These are phyloP conservation scores for Pythium phragmitis DNA, from an alignment of 352 stramenopile genomes.

Conservation along the genomic window DNA sequence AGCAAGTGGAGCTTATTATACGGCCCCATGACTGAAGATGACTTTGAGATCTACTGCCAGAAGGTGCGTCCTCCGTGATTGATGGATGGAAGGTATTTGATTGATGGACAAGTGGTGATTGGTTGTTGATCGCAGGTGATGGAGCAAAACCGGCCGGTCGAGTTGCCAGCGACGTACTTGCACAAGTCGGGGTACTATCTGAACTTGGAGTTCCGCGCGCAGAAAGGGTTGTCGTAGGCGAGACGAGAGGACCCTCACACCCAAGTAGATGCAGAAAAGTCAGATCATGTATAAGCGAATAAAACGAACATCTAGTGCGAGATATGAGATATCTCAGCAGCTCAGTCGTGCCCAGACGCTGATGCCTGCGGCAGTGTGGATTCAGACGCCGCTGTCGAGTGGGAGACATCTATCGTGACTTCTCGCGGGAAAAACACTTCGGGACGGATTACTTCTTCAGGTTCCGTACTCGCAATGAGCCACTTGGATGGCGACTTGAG, in stretches of 20 bases:
- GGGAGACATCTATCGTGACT: constrained; percentile 39
- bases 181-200: constrained; percentile 82
- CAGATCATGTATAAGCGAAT: constrained; percentile 2
- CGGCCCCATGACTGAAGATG: constrained; percentile 80
- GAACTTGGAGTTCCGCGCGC: constrained; percentile 62
- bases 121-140: constrained; percentile 39
- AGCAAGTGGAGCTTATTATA: constrained; percentile 87
- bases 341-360: neutral
- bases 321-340: neutral
- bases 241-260: neutral
- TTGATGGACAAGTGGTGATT: neutral
- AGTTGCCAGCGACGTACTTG: constrained; percentile 75
- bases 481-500: constrained; percentile 63
- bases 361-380: neutral
- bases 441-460: constrained; percentile 34
- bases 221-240: constrained; percentile 31
- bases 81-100: neutral
- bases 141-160: constrained; percentile 61
- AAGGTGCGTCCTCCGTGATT: constrained; percentile 39
- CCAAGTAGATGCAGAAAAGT: constrained; percentile 1
- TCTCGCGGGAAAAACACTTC: constrained; percentile 56
- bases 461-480: constrained; percentile 35
- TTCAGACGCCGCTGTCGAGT: neutral
- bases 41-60: constrained; percentile 75
- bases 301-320: constrained; percentile 2